These are phyloP conservation scores for Elongisporangium anandrum DNA, from an alignment of 352 stramenopile species.

Conservation along the genomic window DNA sequence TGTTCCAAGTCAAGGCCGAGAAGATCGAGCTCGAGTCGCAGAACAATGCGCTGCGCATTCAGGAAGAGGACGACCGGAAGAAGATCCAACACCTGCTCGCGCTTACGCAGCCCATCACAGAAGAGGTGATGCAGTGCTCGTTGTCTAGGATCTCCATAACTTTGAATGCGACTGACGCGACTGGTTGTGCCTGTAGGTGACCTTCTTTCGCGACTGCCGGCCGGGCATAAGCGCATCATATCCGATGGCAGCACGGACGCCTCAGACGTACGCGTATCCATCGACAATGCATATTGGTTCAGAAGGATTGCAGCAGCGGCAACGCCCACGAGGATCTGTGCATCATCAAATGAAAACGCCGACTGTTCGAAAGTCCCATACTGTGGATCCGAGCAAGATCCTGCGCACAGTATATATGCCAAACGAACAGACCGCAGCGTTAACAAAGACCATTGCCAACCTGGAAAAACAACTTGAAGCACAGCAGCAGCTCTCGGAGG, in stretches of 20 bases:
- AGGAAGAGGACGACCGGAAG: conserved; percentile 65
- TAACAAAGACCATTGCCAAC: conserved; percentile 45
- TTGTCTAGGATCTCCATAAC: neutral
- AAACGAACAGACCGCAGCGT: conserved; percentile 50
- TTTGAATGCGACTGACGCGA: neutral
- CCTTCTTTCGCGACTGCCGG: conserved; percentile 70
- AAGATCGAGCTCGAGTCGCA: conserved; percentile 58
- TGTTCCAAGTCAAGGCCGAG: conserved; percentile 66
- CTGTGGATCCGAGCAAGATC: conserved; percentile 24
- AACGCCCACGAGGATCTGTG: neutral
- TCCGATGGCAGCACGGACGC: conserved; percentile 22
- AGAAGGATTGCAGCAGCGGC: conserved; percentile 26
- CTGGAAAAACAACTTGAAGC: conserved; percentile 57
- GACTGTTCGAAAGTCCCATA: neutral
- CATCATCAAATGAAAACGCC: neutral
- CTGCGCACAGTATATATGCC: conserved; percentile 79
- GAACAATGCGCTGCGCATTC: conserved; percentile 64
- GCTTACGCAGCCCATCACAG: conserved; percentile 75
- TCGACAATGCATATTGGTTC: conserved; percentile 75
- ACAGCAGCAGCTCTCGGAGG: conserved; percentile 49
- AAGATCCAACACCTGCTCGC: conserved; percentile 82
- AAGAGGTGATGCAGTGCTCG: conserved; percentile 37
- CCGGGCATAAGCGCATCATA: conserved; percentile 48
- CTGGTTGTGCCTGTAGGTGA: conserved; percentile 28
- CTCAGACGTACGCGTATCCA: conserved; percentile 53